Percentiles rank a stretch among this genome's conserved stretches.
These are phyloP conservation scores for Lenzites betulinus DNA, from an alignment of 768 basidiomycete genomes.

Conservation along the genomic window DNA sequence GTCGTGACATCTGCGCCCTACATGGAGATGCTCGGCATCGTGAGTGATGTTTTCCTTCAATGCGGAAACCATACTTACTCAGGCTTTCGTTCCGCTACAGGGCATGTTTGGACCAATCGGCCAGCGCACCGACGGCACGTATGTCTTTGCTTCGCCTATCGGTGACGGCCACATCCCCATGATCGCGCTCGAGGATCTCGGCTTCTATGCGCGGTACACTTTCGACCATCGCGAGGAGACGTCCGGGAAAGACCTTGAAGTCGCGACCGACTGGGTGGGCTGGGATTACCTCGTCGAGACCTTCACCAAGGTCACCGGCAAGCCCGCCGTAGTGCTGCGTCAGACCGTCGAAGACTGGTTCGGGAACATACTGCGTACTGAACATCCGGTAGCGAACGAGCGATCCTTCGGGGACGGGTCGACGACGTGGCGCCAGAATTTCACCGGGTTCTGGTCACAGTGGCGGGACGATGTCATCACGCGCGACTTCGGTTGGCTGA, in stretches of 20 bases:
- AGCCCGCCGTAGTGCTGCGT: constrained; percentile 24
- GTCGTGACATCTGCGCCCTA: constrained; percentile 32
- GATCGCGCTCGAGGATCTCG: constrained; percentile 34
- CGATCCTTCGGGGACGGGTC: constrained; percentile 17
- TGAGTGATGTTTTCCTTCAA: not conserved
- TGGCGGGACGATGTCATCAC: constrained; percentile 45
- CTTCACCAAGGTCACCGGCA: constrained; percentile 33
- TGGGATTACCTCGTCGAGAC: constrained; percentile 31
- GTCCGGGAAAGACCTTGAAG: constrained; percentile 29
- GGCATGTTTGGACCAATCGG: constrained; percentile 26
- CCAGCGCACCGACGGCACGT: constrained; percentile 31
- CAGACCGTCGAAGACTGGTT: constrained; percentile 24
- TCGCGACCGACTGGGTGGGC: constrained; percentile 30
- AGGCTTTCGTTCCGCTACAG: not conserved
- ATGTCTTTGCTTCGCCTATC: constrained; percentile 32
- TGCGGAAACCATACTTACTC: constrained; percentile 29
- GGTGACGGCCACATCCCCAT: constrained; percentile 31
- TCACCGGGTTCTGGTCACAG: constrained; percentile 43
- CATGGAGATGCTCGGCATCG: constrained; percentile 24
- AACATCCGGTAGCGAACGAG: constrained; percentile 27
- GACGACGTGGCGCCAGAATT: constrained; percentile 39
- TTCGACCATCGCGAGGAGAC: constrained; percentile 32
- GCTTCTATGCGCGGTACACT: constrained; percentile 32
- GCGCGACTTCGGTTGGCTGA: constrained; percentile 46
- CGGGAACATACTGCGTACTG: constrained; percentile 18